A percentile compares a stretch with the other conserved stretches of the same genome.
phyloP scores from a whole-genome alignment of 2,329 filamentous ascomycete species.

The Trichoderma koningii region DNA sequence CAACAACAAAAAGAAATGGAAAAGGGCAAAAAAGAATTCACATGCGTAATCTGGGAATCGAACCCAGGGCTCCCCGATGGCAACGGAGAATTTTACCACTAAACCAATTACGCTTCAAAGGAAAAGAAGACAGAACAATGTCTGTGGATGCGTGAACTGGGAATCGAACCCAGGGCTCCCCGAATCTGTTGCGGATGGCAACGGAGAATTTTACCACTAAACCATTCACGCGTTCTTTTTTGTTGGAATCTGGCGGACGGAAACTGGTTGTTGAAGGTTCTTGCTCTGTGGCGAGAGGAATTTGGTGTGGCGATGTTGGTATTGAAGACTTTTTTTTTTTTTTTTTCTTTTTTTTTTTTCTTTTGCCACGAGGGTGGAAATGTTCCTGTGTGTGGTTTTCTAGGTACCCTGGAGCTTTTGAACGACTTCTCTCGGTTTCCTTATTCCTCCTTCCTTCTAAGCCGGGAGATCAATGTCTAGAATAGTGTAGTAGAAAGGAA shows the following conservation, averaged over 20 bases:
- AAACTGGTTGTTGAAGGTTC: background rate
- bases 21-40: background rate
- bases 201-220: constrained; percentile 32
- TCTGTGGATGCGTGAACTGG: constrained; percentile 28
- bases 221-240: constrained; percentile 28
- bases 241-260: background rate
- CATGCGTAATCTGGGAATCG: constrained; percentile 40
- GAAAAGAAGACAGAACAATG: background rate
- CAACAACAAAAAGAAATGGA: constrained; percentile 32
- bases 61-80: constrained; percentile 41
- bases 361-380: too few relatives aligned
- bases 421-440: too few relatives aligned
- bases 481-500: too few relatives aligned
- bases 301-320: background rate
- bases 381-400: too few relatives aligned
- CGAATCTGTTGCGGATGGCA: constrained; percentile 28
- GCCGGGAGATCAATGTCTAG: too few relatives aligned
- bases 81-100: constrained; percentile 40
- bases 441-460: too few relatives aligned
- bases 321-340: too few relatives aligned
- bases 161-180: constrained; percentile 31
- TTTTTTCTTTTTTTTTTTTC: too few relatives aligned
- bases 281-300: too few relatives aligned
- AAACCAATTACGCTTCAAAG: constrained; percentile 34
- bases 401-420: too few relatives aligned